A percentile compares a stretch with the other conserved stretches of the same genome.
These are phyloP conservation scores for Boeremia lycopersici DNA, from an alignment of 2,329 filamentous ascomycete genomes.

Conservation along the genomic window DNA sequence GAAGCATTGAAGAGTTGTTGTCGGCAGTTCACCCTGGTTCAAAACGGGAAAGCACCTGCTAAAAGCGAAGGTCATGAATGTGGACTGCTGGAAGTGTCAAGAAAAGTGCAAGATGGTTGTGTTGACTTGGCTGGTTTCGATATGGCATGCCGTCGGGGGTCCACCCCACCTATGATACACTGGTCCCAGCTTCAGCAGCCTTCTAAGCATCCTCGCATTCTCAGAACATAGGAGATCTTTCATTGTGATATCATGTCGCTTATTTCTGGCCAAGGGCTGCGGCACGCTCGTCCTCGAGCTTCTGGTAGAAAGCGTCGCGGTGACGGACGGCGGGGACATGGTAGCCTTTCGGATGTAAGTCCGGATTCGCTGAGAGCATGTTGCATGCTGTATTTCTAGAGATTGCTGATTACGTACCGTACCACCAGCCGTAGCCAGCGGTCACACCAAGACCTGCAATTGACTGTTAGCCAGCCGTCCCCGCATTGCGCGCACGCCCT, in stretches of 20 bases:
- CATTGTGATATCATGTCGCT: conserved; percentile 18
- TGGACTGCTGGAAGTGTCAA: not conserved
- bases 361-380: not conserved
- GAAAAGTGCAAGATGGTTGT: conserved; percentile 2
- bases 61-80: no score
- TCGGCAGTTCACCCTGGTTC: no score
- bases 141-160: conserved; percentile 30
- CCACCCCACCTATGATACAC: conserved; percentile 42
- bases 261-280: conserved; percentile 50
- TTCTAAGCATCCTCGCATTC: conserved; percentile 32
- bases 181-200: conserved; percentile 29
- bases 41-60: no score
- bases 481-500: conserved; percentile 6
- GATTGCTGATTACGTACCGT: conserved; percentile 56
- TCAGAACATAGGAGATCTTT: conserved; percentile 37
- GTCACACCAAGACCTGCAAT: conserved; percentile 64
- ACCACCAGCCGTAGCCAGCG: conserved; percentile 71
- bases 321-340: conserved; percentile 68
- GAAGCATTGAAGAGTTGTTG: no score
- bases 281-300: conserved; percentile 67
- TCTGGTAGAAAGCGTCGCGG: conserved; percentile 68
- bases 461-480: conserved; percentile 32
- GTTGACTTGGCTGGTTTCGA: conserved; percentile 27
- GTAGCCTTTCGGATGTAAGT: conserved; percentile 56
- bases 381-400: not conserved